phyloP scores from a whole-genome alignment of 169 alveolate species.

The Cryptosporidium viatorum region DNA sequence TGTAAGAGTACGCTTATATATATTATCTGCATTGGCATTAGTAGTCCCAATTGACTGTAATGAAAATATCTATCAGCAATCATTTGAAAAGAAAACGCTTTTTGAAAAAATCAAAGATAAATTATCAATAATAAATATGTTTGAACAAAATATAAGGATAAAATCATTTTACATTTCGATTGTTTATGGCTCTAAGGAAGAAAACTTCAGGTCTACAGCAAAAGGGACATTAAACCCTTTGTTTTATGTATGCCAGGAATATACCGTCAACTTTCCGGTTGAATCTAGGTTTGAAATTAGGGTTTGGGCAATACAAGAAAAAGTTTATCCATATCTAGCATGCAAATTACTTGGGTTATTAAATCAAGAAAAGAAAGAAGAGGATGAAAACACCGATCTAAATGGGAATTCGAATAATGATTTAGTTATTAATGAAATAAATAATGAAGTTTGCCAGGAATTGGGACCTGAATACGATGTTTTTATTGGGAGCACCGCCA shows the following conservation, averaged over 20 bases:
- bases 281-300: conserved; percentile 82
- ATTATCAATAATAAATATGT: conserved; percentile 31
- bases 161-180: conserved; percentile 69
- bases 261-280: conserved; percentile 85
- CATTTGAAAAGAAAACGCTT: conserved; percentile 21
- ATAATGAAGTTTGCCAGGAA: conserved; percentile 76
- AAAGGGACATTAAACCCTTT: conserved; percentile 80
- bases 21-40: conserved; percentile 76
- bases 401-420: conserved; percentile 8
- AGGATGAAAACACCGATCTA: neutral
- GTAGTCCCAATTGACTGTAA: conserved; percentile 15
- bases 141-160: conserved; percentile 39
- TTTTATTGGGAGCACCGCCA: conserved; percentile 87
- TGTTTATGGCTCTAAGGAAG: conserved; percentile 69
- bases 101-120: conserved; percentile 34
- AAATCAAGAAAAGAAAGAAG: neutral
- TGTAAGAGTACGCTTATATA: conserved; percentile 84
- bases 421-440: conserved; percentile 55
- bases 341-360: conserved; percentile 49
- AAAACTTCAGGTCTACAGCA: conserved; percentile 56
- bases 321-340: conserved; percentile 69
- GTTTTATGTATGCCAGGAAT: conserved; percentile 83
- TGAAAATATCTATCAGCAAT: neutral
- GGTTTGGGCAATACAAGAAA: conserved; percentile 79
- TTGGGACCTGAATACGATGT: conserved; percentile 82